Conservation (phyloP, 768 basidiomycete genomes). For the Leucosporidium scottii region DNA sequence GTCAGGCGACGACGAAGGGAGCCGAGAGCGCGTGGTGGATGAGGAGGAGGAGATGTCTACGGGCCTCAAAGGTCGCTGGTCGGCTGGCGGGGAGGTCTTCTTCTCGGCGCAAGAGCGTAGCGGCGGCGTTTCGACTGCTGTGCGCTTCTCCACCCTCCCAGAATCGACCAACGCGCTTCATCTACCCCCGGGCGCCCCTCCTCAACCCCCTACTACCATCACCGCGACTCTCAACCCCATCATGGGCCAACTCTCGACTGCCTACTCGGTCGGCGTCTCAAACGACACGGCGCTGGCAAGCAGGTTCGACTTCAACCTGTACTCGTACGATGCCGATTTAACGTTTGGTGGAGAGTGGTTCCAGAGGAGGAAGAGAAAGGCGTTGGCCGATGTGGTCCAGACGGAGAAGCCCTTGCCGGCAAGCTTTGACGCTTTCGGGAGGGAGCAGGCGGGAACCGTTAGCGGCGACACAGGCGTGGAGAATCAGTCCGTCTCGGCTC, state of each 20-base stretch:
- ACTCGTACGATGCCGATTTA: conserved; percentile 95
- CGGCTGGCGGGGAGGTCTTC: conserved; percentile 87
- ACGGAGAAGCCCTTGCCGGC: neutral
- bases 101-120: conserved; percentile 87
- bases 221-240: conserved; percentile 94
- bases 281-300: conserved; percentile 66
- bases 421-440: conserved; percentile 30
- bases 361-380: conserved; percentile 34
- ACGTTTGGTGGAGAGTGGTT: conserved; percentile 91
- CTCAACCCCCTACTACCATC: conserved; percentile 87
- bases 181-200: conserved; percentile 46
- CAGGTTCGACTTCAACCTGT: conserved; percentile 89
- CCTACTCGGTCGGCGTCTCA: conserved; percentile 82
- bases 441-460: conserved; percentile 2
- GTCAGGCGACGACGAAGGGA: neutral
- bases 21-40: conserved; percentile 50
- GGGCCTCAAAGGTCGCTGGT: conserved; percentile 81
- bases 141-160: conserved; percentile 88
- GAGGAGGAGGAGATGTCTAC: conserved; percentile 90
- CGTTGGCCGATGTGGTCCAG: neutral
- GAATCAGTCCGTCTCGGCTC: too few relatives aligned
- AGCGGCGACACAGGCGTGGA: neutral
- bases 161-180: conserved; percentile 52
- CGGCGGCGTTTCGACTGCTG: conserved; percentile 90
- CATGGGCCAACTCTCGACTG: conserved; percentile 84